These are phyloP conservation scores for Solanum megistacrolobum DNA, from an alignment of 257 asterid species.

Conservation along the genomic window DNA sequence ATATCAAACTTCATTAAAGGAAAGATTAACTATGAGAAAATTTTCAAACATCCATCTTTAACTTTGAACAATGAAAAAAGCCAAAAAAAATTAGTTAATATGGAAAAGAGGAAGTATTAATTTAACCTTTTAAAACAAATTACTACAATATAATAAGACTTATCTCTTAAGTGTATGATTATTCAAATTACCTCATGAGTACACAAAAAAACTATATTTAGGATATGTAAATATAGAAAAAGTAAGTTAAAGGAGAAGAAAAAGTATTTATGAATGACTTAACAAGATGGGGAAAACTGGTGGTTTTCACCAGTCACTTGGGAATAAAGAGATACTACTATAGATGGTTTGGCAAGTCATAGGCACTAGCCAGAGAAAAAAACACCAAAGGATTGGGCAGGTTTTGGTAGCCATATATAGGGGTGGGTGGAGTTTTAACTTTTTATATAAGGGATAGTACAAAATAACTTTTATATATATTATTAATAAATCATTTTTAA, in stretches of 20 bases:
- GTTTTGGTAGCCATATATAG: neutral
- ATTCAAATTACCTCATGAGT: neutral
- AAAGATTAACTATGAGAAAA: no score
- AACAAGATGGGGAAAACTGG: neutral
- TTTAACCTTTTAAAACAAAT: neutral
- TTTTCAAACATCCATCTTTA: no score
- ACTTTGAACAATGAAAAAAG: no score
- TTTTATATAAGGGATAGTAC: neutral
- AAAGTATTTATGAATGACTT: constrained; percentile 6
- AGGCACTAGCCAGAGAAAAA: neutral
- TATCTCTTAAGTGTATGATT: neutral
- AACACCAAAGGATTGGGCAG: neutral
- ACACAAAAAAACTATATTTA: neutral
- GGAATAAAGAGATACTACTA: neutral
- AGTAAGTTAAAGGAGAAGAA: neutral
- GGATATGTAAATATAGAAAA: neutral
- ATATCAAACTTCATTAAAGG: no score
- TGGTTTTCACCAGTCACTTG: neutral
- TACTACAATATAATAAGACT: neutral
- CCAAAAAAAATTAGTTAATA: no score
- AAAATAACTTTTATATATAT: neutral
- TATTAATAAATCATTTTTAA: neutral
- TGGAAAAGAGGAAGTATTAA: neutral
- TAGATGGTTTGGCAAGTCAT: neutral
- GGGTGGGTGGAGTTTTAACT: neutral